Evolutionary conservation across 2,329 filamentous ascomycete species (phyloP).

Genomic region (Colletotrichum spaethianum): DNA sequence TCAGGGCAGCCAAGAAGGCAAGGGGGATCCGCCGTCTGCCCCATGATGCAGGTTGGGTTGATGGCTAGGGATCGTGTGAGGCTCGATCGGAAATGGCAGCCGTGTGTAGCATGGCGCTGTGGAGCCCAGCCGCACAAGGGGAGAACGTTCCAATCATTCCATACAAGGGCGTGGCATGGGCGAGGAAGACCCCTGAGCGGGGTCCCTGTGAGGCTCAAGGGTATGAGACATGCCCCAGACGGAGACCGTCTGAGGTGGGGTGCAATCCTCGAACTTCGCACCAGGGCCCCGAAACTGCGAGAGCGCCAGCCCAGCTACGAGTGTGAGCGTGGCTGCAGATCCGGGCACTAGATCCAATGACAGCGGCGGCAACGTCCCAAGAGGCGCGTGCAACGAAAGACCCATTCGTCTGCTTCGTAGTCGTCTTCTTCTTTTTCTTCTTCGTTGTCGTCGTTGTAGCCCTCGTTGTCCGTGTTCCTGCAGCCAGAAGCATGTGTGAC

Average conservation of each 20-base stretch:
- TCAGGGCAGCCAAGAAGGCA: constrained; percentile 36
- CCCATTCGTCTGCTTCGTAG: neutral
- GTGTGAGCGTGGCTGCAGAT: neutral
- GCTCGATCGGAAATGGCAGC: constrained; percentile 37
- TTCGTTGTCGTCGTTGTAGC: neutral
- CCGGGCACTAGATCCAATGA: constrained; percentile 4
- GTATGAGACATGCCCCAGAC: constrained; percentile 50
- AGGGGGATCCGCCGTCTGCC: neutral
- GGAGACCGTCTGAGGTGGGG: constrained; percentile 46
- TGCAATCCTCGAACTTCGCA: constrained; percentile 26
- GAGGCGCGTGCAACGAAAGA: neutral
- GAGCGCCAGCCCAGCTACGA: constrained; percentile 5
- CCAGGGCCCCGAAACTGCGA: constrained; percentile 36
- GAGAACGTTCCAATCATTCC: constrained; percentile 12
- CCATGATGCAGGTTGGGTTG: constrained; percentile 7
- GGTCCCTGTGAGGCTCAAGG: constrained; percentile 20
- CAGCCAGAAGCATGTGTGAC: neutral
- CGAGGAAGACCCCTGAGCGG: constrained; percentile 17
- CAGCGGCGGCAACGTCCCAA: constrained; percentile 1
- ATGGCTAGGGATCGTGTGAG: constrained; percentile 18
- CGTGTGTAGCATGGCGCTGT: constrained; percentile 31
- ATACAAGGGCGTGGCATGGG: constrained; percentile 1
- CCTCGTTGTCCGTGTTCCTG: neutral
- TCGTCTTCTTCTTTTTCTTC: neutral
- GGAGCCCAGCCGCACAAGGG: constrained; percentile 5